A percentile compares a stretch with the other conserved stretches of the same genome.
Conservation (phyloP, 164 flowering plant species). For the Vitis riparia region DNA sequence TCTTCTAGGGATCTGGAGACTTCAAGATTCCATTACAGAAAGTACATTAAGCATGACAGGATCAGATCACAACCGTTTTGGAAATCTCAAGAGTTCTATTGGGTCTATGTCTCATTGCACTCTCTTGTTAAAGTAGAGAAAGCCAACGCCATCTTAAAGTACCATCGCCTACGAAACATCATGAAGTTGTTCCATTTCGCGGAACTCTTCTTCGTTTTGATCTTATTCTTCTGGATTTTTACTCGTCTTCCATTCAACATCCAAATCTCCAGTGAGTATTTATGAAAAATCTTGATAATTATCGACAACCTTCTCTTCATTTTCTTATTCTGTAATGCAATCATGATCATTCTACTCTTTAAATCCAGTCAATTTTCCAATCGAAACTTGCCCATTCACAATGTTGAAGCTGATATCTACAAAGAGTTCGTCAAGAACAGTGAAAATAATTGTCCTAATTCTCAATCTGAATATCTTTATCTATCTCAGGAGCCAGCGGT, state of each 20-base stretch:
- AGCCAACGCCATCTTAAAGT: slow-evolving; percentile 33
- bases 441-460: slow-evolving; percentile 3
- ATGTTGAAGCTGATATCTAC: slow-evolving; percentile 21
- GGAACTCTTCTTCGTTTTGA: slow-evolving; percentile 42
- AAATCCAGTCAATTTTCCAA: slow-evolving; percentile 29
- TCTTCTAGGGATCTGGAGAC: too few relatives aligned
- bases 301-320: slow-evolving; percentile 45
- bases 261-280: slow-evolving; percentile 35
- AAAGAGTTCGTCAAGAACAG: slow-evolving; percentile 19
- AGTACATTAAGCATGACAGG: too few relatives aligned
- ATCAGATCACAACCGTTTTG: too few relatives aligned
- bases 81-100: too few relatives aligned
- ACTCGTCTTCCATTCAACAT: slow-evolving; percentile 41
- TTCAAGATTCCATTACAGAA: too few relatives aligned
- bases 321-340: slow-evolving; percentile 46
- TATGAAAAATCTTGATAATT: slow-evolving; percentile 25
- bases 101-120: too few relatives aligned
- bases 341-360: slow-evolving; percentile 39
- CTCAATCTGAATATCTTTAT: neutral
- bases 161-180: slow-evolving; percentile 32
- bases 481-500: slow-evolving; percentile 10
- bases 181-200: slow-evolving; percentile 44
- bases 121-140: slow-evolving; percentile 43
- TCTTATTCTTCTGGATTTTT: slow-evolving; percentile 45
- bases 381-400: neutral